phyloP scores from a whole-genome alignment of 2,329 filamentous ascomycete genomes.

The Trichoderma sp. region DNA sequence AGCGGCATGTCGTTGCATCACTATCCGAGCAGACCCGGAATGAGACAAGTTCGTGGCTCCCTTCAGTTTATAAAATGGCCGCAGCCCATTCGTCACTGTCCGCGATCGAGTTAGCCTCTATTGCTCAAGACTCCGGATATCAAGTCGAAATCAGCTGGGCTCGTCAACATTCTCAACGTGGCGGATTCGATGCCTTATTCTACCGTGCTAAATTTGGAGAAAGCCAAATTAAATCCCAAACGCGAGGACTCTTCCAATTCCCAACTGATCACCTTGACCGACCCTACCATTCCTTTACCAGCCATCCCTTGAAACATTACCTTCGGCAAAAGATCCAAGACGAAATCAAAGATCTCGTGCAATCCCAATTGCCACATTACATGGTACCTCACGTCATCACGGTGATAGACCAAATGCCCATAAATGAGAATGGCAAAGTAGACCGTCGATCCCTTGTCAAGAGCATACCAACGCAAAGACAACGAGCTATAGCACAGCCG shows the following conservation, averaged over 20 bases:
- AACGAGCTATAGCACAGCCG: neutral
- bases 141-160: neutral
- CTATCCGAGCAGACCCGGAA: neutral
- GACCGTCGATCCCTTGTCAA: neutral
- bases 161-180: neutral
- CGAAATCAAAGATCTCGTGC: neutral
- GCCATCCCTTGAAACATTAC: neutral
- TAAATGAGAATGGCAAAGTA: neutral
- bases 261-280: neutral
- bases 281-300: neutral
- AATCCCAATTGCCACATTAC: neutral
- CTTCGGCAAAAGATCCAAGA: neutral
- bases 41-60: neutral
- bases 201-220: rapidly evolving
- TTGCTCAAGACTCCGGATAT: neutral
- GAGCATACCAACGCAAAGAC: neutral
- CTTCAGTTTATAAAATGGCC: neutral
- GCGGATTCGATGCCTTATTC: neutral
- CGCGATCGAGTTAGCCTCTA: neutral
- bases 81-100: neutral
- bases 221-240: neutral
- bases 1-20: neutral
- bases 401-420: neutral
- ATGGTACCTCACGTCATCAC: neutral
- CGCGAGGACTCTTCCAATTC: neutral